Conservation (phyloP, 228 moss, liverwort and hornwort genomes). For the Sphagnum magellanicum region DNA sequence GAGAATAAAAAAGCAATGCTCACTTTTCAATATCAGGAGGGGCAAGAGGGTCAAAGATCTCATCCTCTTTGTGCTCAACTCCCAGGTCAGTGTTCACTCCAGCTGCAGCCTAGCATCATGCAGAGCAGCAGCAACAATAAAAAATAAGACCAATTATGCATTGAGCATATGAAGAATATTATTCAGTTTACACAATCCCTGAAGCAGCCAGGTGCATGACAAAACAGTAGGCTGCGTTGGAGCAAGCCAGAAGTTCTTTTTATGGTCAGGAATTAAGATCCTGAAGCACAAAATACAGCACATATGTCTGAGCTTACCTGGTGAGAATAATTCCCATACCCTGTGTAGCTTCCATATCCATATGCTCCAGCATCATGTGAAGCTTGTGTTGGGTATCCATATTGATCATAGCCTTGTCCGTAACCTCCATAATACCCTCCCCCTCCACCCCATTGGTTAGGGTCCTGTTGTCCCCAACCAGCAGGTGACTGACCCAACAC, state of each 20-base stretch:
- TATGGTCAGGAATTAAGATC: too few species aligned
- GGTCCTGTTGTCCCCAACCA: conserved; percentile 92
- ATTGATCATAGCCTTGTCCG: conserved; percentile 87
- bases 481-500: conserved; percentile 46
- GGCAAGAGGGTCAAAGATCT: conserved; percentile 92
- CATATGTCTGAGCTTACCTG: conserved; percentile 63
- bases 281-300: too few species aligned
- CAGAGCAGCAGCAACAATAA: too few species aligned
- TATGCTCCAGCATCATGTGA: conserved; percentile 24
- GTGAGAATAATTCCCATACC: conserved; percentile 96
- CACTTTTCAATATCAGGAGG: conserved; percentile 97
- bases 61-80: conserved; percentile 98
- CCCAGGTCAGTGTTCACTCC: conserved; percentile 10
- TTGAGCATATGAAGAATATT: too few species aligned
- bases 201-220: too few species aligned
- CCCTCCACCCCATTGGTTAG: conserved; percentile 85
- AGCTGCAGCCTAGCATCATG: too few species aligned
- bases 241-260: too few species aligned
- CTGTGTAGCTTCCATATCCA: conserved; percentile 88
- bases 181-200: too few species aligned
- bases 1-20: conserved; percentile 7
- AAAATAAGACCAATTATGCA: too few species aligned
- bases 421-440: conserved; percentile 92
- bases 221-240: too few species aligned
- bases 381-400: conserved; percentile 49